Conservation (phyloP, 352 stramenopile genomes). For the Sclerospora graminicola region DNA sequence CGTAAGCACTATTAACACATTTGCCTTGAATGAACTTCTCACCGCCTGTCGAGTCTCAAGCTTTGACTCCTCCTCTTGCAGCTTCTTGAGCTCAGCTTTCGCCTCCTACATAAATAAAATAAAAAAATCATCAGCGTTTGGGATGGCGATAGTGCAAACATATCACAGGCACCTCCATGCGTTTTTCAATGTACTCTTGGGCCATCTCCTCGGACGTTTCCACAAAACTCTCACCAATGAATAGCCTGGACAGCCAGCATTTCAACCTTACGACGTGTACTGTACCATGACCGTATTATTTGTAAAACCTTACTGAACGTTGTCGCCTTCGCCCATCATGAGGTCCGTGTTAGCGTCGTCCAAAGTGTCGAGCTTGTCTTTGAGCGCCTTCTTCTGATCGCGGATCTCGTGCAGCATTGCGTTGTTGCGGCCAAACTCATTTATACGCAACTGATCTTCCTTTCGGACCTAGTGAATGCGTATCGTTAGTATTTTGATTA, state of each 20-base stretch:
- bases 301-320: constrained; percentile 45
- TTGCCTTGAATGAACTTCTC: constrained; percentile 2
- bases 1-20: not conserved
- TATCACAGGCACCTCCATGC: constrained; percentile 53
- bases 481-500: not conserved
- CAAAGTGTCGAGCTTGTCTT: constrained; percentile 93
- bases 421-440: constrained; percentile 97
- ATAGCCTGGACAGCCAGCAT: constrained; percentile 37
- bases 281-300: not conserved
- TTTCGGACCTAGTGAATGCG: constrained; percentile 80
- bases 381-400: constrained; percentile 84
- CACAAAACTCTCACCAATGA: constrained; percentile 95
- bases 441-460: constrained; percentile 96
- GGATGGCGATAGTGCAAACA: not conserved
- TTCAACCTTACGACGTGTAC: not conserved
- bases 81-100: constrained; percentile 72
- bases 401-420: constrained; percentile 88
- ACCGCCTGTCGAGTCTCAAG: constrained; percentile 86
- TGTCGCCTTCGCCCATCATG: constrained; percentile 91
- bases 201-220: constrained; percentile 90
- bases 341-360: constrained; percentile 96
- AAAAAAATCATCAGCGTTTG: not conserved
- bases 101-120: constrained; percentile 22
- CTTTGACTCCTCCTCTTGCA: constrained; percentile 78
- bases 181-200: constrained; percentile 89